A percentile compares a stretch with the other conserved stretches of the same genome.
These are phyloP conservation scores for Besnoitia besnoiti DNA, from an alignment of 169 alveolate species.

Conservation along the genomic window DNA sequence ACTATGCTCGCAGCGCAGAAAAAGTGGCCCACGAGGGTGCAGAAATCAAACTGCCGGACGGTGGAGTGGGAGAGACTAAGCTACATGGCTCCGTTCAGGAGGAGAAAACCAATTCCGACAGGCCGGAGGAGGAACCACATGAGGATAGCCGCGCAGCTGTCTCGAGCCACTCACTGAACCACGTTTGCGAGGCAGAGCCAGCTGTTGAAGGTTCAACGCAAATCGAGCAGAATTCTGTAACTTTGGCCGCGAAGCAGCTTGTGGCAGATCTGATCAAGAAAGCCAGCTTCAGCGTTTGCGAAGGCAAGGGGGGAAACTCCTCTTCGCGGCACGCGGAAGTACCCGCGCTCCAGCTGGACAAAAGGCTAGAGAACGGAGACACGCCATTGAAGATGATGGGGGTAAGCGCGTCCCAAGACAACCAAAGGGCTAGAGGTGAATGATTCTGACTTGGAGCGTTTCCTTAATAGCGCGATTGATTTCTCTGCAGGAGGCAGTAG, in stretches of 20 bases:
- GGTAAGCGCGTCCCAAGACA: no score
- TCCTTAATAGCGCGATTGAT: no score
- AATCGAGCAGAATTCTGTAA: not conserved
- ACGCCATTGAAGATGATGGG: not conserved
- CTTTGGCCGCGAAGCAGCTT: not conserved
- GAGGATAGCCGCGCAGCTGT: not conserved
- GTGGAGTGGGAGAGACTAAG: not conserved
- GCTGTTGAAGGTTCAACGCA: not conserved
- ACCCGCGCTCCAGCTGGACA: not conserved
- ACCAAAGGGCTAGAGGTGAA: no score
- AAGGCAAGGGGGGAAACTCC: not conserved
- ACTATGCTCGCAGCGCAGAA: not conserved
- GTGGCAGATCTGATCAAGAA: not conserved
- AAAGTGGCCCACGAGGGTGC: not conserved
- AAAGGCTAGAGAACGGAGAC: not conserved
- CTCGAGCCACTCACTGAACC: not conserved
- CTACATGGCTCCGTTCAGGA: not conserved
- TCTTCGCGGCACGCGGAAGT: not conserved
- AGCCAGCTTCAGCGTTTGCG: not conserved
- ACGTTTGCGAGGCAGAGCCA: no score
- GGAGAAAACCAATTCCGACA: not conserved
- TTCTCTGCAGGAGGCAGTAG: no score
- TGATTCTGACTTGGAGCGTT: no score
- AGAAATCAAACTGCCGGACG: not conserved
- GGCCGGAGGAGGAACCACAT: not conserved